Conservation (phyloP, 768 basidiomycete species). For the Tremella mesenterica region DNA sequence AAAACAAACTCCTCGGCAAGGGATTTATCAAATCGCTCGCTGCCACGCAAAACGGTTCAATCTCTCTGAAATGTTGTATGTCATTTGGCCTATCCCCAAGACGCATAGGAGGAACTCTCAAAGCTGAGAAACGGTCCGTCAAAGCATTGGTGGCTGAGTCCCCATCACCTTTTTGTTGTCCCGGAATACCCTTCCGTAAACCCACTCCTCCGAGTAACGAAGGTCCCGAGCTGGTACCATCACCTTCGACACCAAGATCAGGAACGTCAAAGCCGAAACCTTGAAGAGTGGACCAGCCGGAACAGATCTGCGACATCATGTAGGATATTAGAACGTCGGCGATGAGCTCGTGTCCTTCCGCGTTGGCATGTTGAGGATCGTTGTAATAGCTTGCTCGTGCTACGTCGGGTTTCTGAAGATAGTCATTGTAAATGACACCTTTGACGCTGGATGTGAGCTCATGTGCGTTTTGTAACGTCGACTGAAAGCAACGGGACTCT, state of each 20-base stretch:
- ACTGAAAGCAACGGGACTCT: no score
- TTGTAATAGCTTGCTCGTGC: slow-evolving; percentile 63
- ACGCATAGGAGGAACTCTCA: slow-evolving; percentile 61
- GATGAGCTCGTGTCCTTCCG: slow-evolving; percentile 71
- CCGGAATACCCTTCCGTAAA: slow-evolving; percentile 60
- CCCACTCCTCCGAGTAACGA: slow-evolving; percentile 81
- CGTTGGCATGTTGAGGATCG: slow-evolving; percentile 73
- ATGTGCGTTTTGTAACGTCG: background rate
- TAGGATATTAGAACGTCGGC: slow-evolving; percentile 87
- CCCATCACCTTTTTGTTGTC: slow-evolving; percentile 43
- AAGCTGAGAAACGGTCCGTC: slow-evolving; percentile 45
- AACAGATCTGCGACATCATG: slow-evolving; percentile 80
- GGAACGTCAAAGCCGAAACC: slow-evolving; percentile 60
- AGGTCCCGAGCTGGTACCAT: slow-evolving; percentile 42
- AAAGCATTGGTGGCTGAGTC: slow-evolving; percentile 32
- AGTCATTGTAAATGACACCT: slow-evolving; percentile 69
- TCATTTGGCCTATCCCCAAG: slow-evolving; percentile 54
- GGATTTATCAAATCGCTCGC: slow-evolving; percentile 99
- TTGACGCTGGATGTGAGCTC: slow-evolving; percentile 55
- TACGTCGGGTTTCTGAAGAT: slow-evolving; percentile 60
- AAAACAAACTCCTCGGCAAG: slow-evolving; percentile 84
- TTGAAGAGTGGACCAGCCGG: slow-evolving; percentile 65
- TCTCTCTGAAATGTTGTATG: slow-evolving; percentile 61
- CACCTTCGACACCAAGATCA: slow-evolving; percentile 48
- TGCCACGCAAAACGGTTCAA: slow-evolving; percentile 81